Conservation (phyloP, 441 rosid genomes). For the Gossypium schwendimanii region DNA sequence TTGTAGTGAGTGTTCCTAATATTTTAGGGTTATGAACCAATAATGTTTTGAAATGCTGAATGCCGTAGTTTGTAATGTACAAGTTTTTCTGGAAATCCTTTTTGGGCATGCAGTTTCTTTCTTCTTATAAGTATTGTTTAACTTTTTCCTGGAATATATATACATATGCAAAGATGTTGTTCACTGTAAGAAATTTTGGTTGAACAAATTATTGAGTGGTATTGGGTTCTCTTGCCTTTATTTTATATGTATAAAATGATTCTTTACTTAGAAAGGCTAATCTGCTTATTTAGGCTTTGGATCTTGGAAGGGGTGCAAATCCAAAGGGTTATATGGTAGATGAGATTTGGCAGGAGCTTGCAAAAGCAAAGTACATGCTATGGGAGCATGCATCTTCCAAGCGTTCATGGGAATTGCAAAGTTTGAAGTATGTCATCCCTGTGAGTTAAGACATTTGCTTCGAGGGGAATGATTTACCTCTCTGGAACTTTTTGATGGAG, state of each 20-base stretch:
- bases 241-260: background rate
- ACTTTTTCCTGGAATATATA: background rate
- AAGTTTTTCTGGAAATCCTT: background rate
- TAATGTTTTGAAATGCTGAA: background rate
- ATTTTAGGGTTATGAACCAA: background rate
- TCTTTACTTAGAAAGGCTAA: background rate
- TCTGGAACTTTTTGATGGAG: background rate
- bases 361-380: slow-evolving; percentile 72
- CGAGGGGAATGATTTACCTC: background rate
- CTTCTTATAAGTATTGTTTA: background rate
- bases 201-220: background rate
- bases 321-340: slow-evolving; percentile 68
- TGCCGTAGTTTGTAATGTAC: background rate
- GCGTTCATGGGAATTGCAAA: slow-evolving; percentile 67
- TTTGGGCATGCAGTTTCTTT: background rate
- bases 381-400: slow-evolving; percentile 67
- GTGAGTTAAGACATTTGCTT: slow-evolving; percentile 25
- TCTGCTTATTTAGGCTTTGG: slow-evolving; percentile 50
- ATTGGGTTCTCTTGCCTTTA: background rate
- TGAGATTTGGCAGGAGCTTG: slow-evolving; percentile 85
- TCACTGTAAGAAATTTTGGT: background rate
- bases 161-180: background rate
- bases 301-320: slow-evolving; percentile 74
- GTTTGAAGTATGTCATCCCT: slow-evolving; percentile 69
- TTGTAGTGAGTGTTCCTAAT: background rate